These are phyloP conservation scores for Coemansia sp. DNA, from an alignment of 192 early-diverging fungal genomes.

Conservation along the genomic window DNA sequence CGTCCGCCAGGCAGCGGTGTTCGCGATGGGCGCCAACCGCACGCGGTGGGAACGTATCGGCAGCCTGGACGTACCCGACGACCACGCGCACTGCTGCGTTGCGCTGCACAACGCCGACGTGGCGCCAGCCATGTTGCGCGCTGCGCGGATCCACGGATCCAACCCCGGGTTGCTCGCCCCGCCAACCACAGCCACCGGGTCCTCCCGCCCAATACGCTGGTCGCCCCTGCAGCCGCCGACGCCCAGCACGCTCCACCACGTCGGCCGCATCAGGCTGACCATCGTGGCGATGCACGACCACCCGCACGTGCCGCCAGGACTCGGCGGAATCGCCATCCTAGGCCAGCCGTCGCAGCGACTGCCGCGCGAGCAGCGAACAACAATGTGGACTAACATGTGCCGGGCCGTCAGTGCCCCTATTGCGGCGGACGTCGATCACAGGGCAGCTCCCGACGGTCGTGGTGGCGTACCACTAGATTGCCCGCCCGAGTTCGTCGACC, in stretches of 20 bases:
- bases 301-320: slow-evolving; percentile 9
- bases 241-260: slow-evolving; percentile 8
- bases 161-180: too few relatives aligned
- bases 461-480: neutral
- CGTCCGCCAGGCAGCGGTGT: slow-evolving; percentile 1
- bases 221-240: slow-evolving; percentile 1
- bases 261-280: slow-evolving; percentile 11
- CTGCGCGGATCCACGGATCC: neutral
- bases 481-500: slow-evolving; percentile 32
- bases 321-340: slow-evolving; percentile 24
- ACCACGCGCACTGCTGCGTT: too few relatives aligned
- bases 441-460: neutral
- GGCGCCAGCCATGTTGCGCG: slow-evolving; percentile 3
- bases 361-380: slow-evolving; percentile 6
- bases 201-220: neutral
- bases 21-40: neutral
- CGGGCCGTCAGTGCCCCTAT: neutral
- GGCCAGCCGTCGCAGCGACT: slow-evolving; percentile 33
- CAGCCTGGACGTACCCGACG: too few relatives aligned
- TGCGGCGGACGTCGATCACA: neutral
- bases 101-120: slow-evolving; percentile 18
- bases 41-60: slow-evolving; percentile 13
- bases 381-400: slow-evolving; percentile 1
- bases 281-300: slow-evolving; percentile 27
- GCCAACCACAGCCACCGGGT: too few relatives aligned